Evolutionary conservation across 495 filamentous ascomycete genomes (phyloP).

Genomic region (Daldinia bambusicola): DNA sequence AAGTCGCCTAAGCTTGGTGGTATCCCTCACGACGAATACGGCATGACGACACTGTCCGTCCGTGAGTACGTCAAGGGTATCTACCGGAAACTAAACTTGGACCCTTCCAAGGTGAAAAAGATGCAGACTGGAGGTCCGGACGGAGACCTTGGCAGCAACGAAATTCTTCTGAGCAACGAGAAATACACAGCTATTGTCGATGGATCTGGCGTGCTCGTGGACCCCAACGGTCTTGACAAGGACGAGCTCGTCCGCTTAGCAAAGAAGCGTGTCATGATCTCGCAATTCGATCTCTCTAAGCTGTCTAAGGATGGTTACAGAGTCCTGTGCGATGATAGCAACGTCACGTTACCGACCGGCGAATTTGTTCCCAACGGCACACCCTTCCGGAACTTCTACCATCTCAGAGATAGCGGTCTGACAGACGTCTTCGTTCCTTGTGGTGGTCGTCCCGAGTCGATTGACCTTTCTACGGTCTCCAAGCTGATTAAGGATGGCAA

Average conservation of each 20-base stretch:
- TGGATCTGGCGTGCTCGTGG: conserved; percentile 92
- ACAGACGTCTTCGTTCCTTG: conserved; percentile 96
- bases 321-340: conserved; percentile 90
- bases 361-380: conserved; percentile 91
- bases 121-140: conserved; percentile 98
- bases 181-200: conserved; percentile 94
- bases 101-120: conserved; percentile 84
- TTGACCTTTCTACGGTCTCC: conserved; percentile 86
- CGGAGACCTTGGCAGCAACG: conserved; percentile 96
- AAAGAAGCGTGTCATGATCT: conserved; percentile 88
- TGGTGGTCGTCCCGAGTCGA: conserved; percentile 95
- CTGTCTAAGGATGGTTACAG: conserved; percentile 89
- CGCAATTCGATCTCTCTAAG: conserved; percentile 84
- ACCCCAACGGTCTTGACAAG: conserved; percentile 87
- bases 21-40: conserved; percentile 94
- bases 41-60: conserved; percentile 97
- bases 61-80: conserved; percentile 96
- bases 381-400: conserved; percentile 95
- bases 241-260: conserved; percentile 86
- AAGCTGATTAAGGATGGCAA: conserved; percentile 89
- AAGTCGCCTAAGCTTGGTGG: conserved; percentile 96
- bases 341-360: conserved; percentile 84
- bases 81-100: conserved; percentile 91
- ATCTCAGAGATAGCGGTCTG: conserved; percentile 77
- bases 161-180: conserved; percentile 94